A percentile compares a stretch with the other conserved stretches of the same genome.
Evolutionary conservation across 2,329 filamentous ascomycete species (phyloP).

Genomic region (Teratosphaeria nubilosa): DNA sequence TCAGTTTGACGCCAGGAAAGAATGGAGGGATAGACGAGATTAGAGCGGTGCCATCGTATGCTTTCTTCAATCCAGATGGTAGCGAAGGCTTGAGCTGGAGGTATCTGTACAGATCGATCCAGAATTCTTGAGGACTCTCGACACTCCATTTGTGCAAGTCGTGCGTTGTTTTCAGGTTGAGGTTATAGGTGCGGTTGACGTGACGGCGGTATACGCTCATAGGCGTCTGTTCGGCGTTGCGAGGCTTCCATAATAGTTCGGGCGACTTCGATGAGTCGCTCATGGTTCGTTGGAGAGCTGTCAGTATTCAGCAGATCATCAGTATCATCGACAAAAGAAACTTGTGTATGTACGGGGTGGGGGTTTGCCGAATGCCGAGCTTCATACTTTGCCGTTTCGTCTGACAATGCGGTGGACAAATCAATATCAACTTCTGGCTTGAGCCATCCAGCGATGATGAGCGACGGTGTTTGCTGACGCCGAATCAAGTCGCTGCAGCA

Average conservation of each 20-base stretch:
- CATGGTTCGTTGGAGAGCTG: background rate
- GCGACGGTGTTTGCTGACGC: no score
- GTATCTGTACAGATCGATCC: conserved; percentile 34
- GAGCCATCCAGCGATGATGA: no score
- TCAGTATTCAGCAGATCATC: no score
- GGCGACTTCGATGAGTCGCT: background rate
- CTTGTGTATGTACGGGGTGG: background rate
- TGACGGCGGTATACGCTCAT: conserved; percentile 23
- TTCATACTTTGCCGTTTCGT: background rate
- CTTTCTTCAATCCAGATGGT: conserved; percentile 23
- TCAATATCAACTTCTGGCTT: no score
- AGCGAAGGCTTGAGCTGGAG: conserved; percentile 27
- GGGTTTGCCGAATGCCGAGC: background rate
- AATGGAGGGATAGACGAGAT: conserved; percentile 31
- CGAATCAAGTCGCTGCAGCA: no score
- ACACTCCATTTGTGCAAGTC: conserved; percentile 34
- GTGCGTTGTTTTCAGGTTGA: conserved; percentile 19
- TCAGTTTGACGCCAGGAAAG: conserved; percentile 29
- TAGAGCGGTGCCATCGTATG: conserved; percentile 28
- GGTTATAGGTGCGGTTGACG: conserved; percentile 19
- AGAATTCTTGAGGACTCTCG: conserved; percentile 32
- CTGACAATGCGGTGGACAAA: no score
- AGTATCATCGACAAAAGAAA: background rate
- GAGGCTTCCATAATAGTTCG: conserved; percentile 16
- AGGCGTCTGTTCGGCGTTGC: conserved; percentile 12